These are phyloP conservation scores for Globisporangium takayamanum DNA, from an alignment of 352 stramenopile species.

Conservation along the genomic window DNA sequence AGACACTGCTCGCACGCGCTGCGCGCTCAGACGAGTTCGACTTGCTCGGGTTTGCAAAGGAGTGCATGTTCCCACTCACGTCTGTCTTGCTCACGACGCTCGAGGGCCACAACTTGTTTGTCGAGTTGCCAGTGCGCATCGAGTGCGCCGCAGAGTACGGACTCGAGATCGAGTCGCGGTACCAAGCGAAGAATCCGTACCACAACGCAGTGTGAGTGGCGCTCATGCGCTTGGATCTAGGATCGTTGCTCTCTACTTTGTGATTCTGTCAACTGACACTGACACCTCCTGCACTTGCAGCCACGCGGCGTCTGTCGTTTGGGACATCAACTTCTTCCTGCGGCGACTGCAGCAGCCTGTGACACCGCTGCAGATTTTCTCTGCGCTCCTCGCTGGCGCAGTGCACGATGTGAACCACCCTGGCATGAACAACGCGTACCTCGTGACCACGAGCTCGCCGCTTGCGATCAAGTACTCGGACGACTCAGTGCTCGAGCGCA, in stretches of 20 bases:
- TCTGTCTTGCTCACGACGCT: slow-evolving; percentile 58
- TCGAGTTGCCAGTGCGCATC: slow-evolving; percentile 41
- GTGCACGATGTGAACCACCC: slow-evolving; percentile 92
- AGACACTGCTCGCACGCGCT: slow-evolving; percentile 28
- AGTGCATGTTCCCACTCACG: slow-evolving; percentile 49
- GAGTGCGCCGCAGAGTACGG: slow-evolving; percentile 45
- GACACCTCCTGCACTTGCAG: slow-evolving; percentile 15
- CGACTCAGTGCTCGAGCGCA: slow-evolving; percentile 85
- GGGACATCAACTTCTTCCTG: slow-evolving; percentile 69
- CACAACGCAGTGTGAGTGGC: slow-evolving; percentile 64
- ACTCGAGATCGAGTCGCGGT: slow-evolving; percentile 59
- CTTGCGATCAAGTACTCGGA: slow-evolving; percentile 92
- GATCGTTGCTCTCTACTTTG: too few relatives aligned
- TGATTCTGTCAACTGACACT: slow-evolving; percentile 3
- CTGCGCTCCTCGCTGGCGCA: slow-evolving; percentile 84
- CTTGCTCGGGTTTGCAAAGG: slow-evolving; percentile 36
- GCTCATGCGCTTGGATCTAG: not conserved
- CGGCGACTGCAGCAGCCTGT: slow-evolving; percentile 30
- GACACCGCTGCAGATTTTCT: slow-evolving; percentile 48
- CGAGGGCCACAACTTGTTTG: slow-evolving; percentile 58
- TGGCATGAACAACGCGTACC: slow-evolving; percentile 89
- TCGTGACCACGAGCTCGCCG: slow-evolving; percentile 75
- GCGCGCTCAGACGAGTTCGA: slow-evolving; percentile 38
- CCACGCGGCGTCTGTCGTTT: slow-evolving; percentile 64
- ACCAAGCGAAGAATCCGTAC: slow-evolving; percentile 71